phyloP scores from a whole-genome alignment of 1,284 basidiomycete genomes.

The Coriolopsis trogii region DNA sequence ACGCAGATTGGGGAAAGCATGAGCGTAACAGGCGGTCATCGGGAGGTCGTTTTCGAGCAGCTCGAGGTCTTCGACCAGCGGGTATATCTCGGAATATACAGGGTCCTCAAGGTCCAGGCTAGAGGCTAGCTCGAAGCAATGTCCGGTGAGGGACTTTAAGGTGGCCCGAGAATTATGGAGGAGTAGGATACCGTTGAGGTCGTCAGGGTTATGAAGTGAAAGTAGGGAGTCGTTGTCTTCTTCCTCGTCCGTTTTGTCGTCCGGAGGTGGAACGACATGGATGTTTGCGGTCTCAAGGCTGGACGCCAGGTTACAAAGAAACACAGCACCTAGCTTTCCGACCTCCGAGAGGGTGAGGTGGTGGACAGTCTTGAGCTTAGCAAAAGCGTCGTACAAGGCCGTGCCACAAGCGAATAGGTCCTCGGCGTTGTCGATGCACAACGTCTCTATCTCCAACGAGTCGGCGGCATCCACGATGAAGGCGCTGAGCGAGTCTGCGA shows the following conservation, averaged over 20 bases:
- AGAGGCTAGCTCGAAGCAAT: neutral
- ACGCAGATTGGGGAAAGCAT: neutral
- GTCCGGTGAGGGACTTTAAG: neutral
- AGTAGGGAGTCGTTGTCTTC: no score
- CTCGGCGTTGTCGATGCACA: neutral
- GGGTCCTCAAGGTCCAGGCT: neutral
- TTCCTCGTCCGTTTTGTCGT: neutral
- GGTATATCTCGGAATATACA: neutral
- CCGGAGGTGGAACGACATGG: neutral
- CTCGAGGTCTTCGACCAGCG: neutral
- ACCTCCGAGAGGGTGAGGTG: neutral
- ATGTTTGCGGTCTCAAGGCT: neutral
- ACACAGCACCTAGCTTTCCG: neutral
- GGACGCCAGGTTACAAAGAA: neutral
- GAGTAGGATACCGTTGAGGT: neutral
- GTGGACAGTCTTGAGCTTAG: neutral
- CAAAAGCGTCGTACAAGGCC: neutral
- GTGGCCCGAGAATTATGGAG: neutral
- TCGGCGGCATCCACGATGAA: neutral
- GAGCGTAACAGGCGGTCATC: neutral
- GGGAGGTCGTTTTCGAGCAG: neutral
- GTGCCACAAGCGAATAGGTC: neutral
- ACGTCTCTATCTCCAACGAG: neutral
- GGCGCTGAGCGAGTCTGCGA: neutral
- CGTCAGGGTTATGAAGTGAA: no score